Evolutionary conservation across 345 rosid species (phyloP).

Genomic region (Luvunga scandens): DNA sequence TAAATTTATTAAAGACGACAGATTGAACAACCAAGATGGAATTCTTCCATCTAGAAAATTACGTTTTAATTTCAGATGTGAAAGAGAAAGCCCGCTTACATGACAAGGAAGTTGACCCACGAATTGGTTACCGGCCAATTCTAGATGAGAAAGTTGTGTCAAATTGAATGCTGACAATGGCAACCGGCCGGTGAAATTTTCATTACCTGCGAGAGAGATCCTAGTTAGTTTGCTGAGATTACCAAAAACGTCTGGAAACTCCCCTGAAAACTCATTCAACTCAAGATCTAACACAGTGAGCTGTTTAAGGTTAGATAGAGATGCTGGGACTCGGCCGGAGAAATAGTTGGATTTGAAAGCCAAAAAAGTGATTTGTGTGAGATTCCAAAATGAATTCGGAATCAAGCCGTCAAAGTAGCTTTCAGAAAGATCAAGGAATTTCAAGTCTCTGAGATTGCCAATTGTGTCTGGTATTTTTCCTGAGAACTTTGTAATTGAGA

Average conservation of each 20-base stretch:
- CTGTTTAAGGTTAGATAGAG: neutral
- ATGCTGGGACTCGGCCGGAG: neutral
- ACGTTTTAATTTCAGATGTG: neutral
- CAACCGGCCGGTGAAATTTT: neutral
- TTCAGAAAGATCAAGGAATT: neutral
- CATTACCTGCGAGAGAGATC: neutral
- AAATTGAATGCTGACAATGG: conserved; percentile 6
- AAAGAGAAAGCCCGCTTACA: neutral
- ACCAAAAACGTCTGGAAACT: neutral
- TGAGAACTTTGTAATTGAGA: neutral
- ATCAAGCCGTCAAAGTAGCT: neutral
- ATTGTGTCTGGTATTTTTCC: neutral
- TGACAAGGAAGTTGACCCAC: conserved; percentile 7
- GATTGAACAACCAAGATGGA: conserved; percentile 24
- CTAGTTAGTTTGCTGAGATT: neutral
- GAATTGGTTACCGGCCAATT: conserved; percentile 7
- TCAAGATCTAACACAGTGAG: neutral
- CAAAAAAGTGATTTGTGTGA: neutral
- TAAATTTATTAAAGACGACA: conserved; percentile 13
- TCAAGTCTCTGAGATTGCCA: neutral
- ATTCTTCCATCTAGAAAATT: conserved; percentile 17
- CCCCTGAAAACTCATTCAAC: neutral
- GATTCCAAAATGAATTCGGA: neutral
- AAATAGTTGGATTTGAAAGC: neutral
- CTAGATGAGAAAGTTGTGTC: conserved; percentile 1